phyloP scores from a whole-genome alignment of 208 protist species.

The Leishmania gerbilli region DNA sequence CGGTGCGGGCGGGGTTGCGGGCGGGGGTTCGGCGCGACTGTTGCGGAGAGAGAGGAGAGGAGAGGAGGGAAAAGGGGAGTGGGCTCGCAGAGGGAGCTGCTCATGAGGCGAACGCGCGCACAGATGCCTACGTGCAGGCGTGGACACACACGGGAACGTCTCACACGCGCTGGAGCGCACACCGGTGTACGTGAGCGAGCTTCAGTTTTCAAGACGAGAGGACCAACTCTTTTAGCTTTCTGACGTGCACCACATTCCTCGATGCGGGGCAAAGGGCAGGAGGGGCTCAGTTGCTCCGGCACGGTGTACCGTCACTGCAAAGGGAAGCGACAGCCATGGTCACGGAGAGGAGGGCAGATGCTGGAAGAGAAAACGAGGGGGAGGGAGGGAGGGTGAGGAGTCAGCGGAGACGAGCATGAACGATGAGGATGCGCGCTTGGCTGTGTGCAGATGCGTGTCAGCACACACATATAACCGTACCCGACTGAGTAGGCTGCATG shows the following conservation, averaged over 20 bases:
- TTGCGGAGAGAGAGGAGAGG: background rate
- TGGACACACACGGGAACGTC: background rate
- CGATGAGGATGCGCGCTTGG: background rate
- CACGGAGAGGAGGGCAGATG: background rate
- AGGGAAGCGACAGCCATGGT: background rate
- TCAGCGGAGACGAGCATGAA: background rate
- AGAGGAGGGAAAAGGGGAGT: background rate
- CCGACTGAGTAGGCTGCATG: background rate
- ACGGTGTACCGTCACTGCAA: background rate
- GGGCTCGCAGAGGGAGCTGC: background rate
- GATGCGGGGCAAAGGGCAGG: background rate
- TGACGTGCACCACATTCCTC: background rate
- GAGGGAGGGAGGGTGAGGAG: background rate
- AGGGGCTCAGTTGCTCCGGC: background rate
- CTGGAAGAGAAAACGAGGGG: background rate
- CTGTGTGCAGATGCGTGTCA: background rate
- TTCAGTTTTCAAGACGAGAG: background rate
- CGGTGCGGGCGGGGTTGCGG: background rate
- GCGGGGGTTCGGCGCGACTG: background rate
- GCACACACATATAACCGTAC: background rate
- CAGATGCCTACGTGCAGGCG: background rate
- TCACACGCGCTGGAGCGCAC: background rate
- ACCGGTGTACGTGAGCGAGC: background rate
- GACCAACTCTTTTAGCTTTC: background rate
- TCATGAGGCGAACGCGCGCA: background rate